Evolutionary conservation across 495 filamentous ascomycete genomes (phyloP).

Genomic region (Umbilicaria muhlenbergii): DNA sequence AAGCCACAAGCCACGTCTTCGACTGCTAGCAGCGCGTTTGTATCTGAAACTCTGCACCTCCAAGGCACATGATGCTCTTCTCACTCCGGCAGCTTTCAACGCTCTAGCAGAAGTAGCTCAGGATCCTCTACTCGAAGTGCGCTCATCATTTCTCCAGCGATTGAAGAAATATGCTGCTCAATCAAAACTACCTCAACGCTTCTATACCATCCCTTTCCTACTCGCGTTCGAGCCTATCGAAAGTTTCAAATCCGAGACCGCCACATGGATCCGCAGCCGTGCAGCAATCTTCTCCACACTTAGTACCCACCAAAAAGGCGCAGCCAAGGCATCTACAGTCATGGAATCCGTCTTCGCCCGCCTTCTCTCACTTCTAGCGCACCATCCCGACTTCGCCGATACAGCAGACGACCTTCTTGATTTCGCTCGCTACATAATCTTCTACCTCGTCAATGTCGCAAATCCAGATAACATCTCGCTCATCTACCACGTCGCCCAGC

Average conservation of each 20-base stretch:
- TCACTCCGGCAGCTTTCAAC: slow-evolving; percentile 62
- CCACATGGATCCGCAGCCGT: slow-evolving; percentile 81
- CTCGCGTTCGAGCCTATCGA: slow-evolving; percentile 73
- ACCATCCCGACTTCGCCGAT: slow-evolving; percentile 80
- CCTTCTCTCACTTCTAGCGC: slow-evolving; percentile 73
- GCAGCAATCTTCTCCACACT: slow-evolving; percentile 27
- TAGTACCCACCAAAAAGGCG: slow-evolving; percentile 19
- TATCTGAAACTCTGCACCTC: slow-evolving; percentile 69
- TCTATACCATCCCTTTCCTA: slow-evolving; percentile 77
- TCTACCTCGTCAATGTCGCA: slow-evolving; percentile 70
- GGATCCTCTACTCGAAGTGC: slow-evolving; percentile 56
- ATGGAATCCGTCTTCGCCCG: slow-evolving; percentile 81
- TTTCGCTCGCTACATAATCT: slow-evolving; percentile 73
- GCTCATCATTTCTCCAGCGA: slow-evolving; percentile 61
- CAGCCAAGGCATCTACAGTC: slow-evolving; percentile 31
- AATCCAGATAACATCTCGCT: slow-evolving; percentile 74
- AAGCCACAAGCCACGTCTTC: slow-evolving; percentile 57
- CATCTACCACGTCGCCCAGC: slow-evolving; percentile 84
- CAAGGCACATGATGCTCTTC: slow-evolving; percentile 58
- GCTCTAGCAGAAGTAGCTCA: slow-evolving; percentile 63
- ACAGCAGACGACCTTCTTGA: slow-evolving; percentile 57
- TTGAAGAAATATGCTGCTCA: slow-evolving; percentile 74
- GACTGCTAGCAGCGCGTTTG: slow-evolving; percentile 66
- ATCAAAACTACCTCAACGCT: slow-evolving; percentile 53
- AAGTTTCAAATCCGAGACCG: slow-evolving; percentile 50